Evolutionary conservation across 2,329 filamentous ascomycete genomes (phyloP).

Genomic region (Fusarium liriodendri): DNA sequence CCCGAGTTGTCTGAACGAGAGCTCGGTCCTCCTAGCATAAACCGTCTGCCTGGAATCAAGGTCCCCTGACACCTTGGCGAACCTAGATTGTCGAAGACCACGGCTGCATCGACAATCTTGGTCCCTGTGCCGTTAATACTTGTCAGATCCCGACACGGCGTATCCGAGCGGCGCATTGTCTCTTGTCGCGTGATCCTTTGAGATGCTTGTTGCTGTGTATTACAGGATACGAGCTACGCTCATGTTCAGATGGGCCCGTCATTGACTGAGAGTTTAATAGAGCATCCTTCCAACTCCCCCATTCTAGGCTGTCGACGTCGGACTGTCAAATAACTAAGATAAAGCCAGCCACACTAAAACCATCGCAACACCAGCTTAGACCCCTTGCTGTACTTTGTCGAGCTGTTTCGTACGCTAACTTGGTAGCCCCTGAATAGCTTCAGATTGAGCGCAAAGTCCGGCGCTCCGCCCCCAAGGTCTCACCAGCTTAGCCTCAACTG

Average conservation of each 20-base stretch:
- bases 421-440: neutral
- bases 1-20: neutral
- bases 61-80: constrained; percentile 1
- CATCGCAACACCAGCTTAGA: neutral
- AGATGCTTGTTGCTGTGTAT: neutral
- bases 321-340: neutral
- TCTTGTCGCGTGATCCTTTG: neutral
- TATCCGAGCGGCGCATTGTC: neutral
- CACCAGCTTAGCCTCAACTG: neutral
- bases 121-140: neutral
- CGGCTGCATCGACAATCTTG: constrained; percentile 9
- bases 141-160: neutral
- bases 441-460: neutral
- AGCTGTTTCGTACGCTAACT: neutral
- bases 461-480: neutral
- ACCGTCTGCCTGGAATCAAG: neutral
- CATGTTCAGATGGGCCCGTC: neutral
- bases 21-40: neutral
- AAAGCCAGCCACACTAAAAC: neutral
- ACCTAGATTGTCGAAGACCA: constrained; percentile 15
- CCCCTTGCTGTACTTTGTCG: neutral
- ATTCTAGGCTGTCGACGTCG: neutral
- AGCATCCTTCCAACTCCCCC: neutral
- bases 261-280: neutral
- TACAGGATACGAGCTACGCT: neutral